Base-by-base conservation (phyloP, 1,139 yeast species). In the Meyerozyma athensensis region DNA sequence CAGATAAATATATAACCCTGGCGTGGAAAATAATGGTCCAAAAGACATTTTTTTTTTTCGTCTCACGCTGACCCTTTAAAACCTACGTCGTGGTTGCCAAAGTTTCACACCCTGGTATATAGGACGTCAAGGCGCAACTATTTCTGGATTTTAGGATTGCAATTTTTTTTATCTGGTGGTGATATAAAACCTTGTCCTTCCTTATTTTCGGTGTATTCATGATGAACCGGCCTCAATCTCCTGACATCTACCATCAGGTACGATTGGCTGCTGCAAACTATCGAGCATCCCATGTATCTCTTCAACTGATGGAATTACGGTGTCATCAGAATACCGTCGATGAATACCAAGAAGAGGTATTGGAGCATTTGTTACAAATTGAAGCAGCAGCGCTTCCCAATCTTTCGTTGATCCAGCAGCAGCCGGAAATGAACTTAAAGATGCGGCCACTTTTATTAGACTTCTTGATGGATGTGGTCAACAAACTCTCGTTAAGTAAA, bases 391-490 rank as follows among this genome's bases (percentile, higher is more conserved):
- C 70, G 1, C 42, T 58, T 23, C 74, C 76, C 23, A 63, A 56
- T 43, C 56, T 69, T 37, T 47, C 59, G 36, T 57, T 71, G 40
- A 71, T 72, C 41, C 72, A 68, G 47, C 75, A 70, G 49, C 77
- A 72, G 50, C 77, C 77, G 2, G 77, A 72, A 45, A 72, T 72
- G 51, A 70, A 65, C 44, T 53, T 72, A 39, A 66, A 68, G 37
- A 72, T 72, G 77, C 54, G 77, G 37, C 77, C 77, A 4, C 55
- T 70, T 39, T 59, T 76, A 37, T 58, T 77, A 35, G 79, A 74
- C 52, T 74, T 75, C 41, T 55, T 77, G 39, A 68, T 74, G 69
- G 81, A 76, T 46, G 79, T 75, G 23, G 67, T 68, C 42, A 70
- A 68, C 46, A 71, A 71, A 51, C 59, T 74, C 38, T 61, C 62